phyloP scores from a whole-genome alignment of 768 basidiomycete species.

The Sarcomyxa edulis region DNA sequence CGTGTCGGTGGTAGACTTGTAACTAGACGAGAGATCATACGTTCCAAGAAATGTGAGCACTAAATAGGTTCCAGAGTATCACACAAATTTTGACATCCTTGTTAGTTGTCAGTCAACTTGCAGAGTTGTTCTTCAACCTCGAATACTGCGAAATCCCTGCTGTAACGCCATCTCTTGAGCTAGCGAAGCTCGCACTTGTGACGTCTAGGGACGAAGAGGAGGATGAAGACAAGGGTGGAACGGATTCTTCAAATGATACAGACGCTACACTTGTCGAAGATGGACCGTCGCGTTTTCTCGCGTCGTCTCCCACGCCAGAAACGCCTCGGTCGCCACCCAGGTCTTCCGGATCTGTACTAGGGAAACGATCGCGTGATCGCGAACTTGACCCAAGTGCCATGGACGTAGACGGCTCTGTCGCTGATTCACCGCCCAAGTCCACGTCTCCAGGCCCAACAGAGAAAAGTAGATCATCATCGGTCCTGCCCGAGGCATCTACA shows the following conservation, averaged over 20 bases:
- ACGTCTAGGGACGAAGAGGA: slow-evolving; percentile 90
- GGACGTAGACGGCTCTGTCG: slow-evolving; percentile 51
- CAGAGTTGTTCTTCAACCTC: slow-evolving; percentile 72
- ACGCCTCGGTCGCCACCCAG: slow-evolving; percentile 23
- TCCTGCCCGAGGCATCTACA: slow-evolving; percentile 26
- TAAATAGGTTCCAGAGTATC: no score
- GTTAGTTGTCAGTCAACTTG: slow-evolving; percentile 76
- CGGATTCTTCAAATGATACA: slow-evolving; percentile 81
- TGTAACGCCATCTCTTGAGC: slow-evolving; percentile 79
- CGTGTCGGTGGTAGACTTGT: slow-evolving; percentile 86
- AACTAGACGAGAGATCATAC: slow-evolving; percentile 72
- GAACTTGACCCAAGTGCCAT: slow-evolving; percentile 37
- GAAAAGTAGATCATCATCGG: slow-evolving; percentile 15
- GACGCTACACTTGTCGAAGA: slow-evolving; percentile 89
- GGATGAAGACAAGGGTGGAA: slow-evolving; percentile 65
- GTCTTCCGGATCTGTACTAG: slow-evolving; percentile 53
- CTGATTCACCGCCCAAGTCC: slow-evolving; percentile 26
- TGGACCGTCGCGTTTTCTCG: slow-evolving; percentile 32
- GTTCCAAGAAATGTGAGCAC: slow-evolving; percentile 84
- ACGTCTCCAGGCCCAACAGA: slow-evolving; percentile 6
- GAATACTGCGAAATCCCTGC: slow-evolving; percentile 60
- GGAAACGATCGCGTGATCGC: slow-evolving; percentile 59
- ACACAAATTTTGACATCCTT: slow-evolving; percentile 12
- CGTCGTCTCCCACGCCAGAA: slow-evolving; percentile 17
- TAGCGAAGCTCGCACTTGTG: slow-evolving; percentile 88